Evolutionary conservation across 768 basidiomycete genomes (phyloP), one percentile per base, ranked within the genome.

Genomic region (Lentinula raphanica): DNA sequence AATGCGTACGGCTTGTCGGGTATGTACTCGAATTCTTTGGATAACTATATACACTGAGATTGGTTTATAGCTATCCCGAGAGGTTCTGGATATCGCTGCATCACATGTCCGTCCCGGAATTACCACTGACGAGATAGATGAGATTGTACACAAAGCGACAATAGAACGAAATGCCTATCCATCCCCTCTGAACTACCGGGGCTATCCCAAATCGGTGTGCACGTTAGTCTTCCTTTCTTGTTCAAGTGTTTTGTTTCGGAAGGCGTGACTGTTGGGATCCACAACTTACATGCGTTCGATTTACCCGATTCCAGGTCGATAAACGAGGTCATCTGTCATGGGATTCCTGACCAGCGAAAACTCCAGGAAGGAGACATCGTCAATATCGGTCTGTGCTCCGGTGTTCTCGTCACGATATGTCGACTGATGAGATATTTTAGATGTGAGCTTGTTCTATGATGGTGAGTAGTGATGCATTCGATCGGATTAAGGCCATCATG

Each of bases 301-400:
- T 45, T 63, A 8, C 32, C 32, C 32, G 21, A 44, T 44, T n/a
- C 19, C 19, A 91, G 92, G 21, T 94, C 93, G 40, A 74, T 98
- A 23, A 99, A 99, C 70, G 96, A 98, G 72, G 89, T 83, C 51
- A 95, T 99, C 65, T 98, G 97, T 71, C 97, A 99, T 70, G 97
- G 96, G 58, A 95, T 96, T 61, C 94, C 95, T 36, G 93, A 96
- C 74, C 79, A 88, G 67, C 76, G 90, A 61, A 87, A 85, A 65
- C 71, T 94, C 62, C 80, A 80, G 65, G 92, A 98, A 63, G 97
- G 97, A 17, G 97, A 99, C 73, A 98, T 98, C 63, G 77, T 98
- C 69, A 99, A 99, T 72, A 85, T 99, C 54, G 94, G 91, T 88
- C 59, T 12, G 77, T 68, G 36, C 58, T 38, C 35, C 59, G 58